Percentiles rank a stretch among this genome's conserved stretches.
Conservation (phyloP, 108 stramenopile genomes). For the Asterionellopsis glacialis region DNA sequence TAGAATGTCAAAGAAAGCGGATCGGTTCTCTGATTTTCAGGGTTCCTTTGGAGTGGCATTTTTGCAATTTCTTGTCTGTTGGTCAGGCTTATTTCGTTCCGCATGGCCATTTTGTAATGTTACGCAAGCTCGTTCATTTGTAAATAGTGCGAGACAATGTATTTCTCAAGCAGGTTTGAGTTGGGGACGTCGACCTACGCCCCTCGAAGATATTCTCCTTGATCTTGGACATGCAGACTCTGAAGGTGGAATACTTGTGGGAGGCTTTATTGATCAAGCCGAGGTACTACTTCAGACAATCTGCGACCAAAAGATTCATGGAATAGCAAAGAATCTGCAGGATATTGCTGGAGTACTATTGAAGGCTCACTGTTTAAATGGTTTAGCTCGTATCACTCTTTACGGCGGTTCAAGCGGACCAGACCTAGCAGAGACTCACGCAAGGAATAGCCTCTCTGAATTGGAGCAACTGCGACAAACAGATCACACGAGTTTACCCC, state of each 20-base stretch:
- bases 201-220: conserved; percentile 36
- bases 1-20: not conserved
- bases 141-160: conserved; percentile 33
- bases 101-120: conserved; percentile 64
- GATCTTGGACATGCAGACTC: conserved; percentile 65
- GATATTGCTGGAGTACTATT: too few species aligned
- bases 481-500: not conserved
- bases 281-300: conserved; percentile 20
- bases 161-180: conserved; percentile 20
- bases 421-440: not conserved
- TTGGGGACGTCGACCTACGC: conserved; percentile 35
- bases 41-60: conserved; percentile 1
- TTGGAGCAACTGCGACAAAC: not conserved
- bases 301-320: too few species aligned
- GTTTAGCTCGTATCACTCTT: conserved; percentile 11
- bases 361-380: conserved; percentile 19
- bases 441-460: conserved; percentile 2
- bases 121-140: conserved; percentile 31
- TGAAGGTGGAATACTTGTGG: conserved; percentile 35
- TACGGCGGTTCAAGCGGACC: not conserved
- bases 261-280: conserved; percentile 35
- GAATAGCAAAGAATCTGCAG: too few species aligned
- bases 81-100: conserved; percentile 55
- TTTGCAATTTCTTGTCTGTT: conserved; percentile 45
- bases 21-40: not conserved